These are phyloP conservation scores for Naegleria gruberi DNA, from an alignment of 208 protist species.

Conservation along the genomic window DNA sequence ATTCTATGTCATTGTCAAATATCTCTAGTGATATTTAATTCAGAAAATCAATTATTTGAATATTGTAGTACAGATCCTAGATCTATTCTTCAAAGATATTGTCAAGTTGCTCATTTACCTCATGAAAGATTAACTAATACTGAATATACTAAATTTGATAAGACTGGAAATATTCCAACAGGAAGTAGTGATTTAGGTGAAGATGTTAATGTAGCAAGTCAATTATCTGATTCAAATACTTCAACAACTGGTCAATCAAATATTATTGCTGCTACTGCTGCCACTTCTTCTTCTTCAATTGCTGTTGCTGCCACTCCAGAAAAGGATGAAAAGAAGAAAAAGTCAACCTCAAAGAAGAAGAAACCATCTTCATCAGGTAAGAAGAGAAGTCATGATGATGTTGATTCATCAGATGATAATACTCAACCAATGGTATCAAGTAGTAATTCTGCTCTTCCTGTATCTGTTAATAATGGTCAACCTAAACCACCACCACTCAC, in stretches of 20 bases:
- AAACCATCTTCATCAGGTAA: background rate
- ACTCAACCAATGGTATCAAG: too few relatives aligned
- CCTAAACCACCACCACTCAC: background rate
- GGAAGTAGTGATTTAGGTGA: background rate
- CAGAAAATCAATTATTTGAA: slow-evolving; percentile 22
- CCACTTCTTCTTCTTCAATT: background rate
- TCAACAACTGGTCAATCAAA: background rate
- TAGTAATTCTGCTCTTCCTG: too few relatives aligned
- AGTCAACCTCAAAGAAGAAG: background rate
- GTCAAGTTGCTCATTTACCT: slow-evolving; percentile 6
- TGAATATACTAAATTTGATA: slow-evolving; percentile 17
- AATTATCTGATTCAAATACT: background rate
- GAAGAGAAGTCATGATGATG: background rate
- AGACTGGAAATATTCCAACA: background rate
- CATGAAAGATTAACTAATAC: slow-evolving; percentile 16
- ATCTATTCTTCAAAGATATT: slow-evolving; percentile 15
- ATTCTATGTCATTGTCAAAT: slow-evolving; percentile 26
- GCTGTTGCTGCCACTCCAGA: background rate
- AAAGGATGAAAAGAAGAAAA: background rate
- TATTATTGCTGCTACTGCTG: background rate
- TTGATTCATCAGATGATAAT: too few relatives aligned
- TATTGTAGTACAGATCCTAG: slow-evolving; percentile 24
- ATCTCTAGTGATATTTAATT: slow-evolving; percentile 19
- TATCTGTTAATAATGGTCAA: too few relatives aligned
- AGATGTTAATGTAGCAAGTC: background rate